These are phyloP conservation scores for Agrocybe praecox DNA, from an alignment of 768 basidiomycete species.

Conservation along the genomic window DNA sequence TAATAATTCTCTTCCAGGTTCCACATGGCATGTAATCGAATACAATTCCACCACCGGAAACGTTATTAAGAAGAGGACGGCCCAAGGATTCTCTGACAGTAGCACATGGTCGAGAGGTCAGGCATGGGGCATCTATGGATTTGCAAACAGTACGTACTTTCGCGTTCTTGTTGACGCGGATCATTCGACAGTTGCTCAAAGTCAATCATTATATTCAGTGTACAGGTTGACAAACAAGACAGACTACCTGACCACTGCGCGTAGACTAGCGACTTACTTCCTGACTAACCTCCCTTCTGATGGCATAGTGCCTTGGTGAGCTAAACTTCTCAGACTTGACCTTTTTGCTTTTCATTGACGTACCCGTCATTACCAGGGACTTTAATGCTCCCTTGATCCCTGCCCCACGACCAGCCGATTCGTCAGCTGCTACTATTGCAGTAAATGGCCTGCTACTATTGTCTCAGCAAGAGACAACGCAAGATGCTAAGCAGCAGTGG, in stretches of 20 bases:
- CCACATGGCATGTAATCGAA: conserved; percentile 64
- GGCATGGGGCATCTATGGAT: conserved; percentile 73
- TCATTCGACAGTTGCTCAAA: not conserved
- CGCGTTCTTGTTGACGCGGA: not conserved
- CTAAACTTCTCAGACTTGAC: not conserved
- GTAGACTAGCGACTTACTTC: conserved; percentile 61
- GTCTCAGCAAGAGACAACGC: conserved; percentile 41
- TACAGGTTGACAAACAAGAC: conserved; percentile 51
- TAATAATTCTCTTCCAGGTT: conserved; percentile 30
- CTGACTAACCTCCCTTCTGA: conserved; percentile 57
- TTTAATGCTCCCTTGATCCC: conserved; percentile 68
- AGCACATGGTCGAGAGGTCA: conserved; percentile 81
- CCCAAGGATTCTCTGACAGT: conserved; percentile 62
- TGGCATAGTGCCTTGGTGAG: conserved; percentile 70
- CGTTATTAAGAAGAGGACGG: conserved; percentile 57
- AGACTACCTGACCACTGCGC: conserved; percentile 62
- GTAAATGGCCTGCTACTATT: conserved; percentile 62
- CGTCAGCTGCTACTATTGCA: conserved; percentile 68
- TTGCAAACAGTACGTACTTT: conserved; percentile 58
- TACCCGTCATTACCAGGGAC: conserved; percentile 48
- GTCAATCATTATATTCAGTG: conserved; percentile 41
- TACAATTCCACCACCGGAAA: conserved; percentile 67
- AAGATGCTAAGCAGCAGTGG: conserved; percentile 39
- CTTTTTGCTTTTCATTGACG: conserved; percentile 2
- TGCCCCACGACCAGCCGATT: conserved; percentile 61